These are phyloP conservation scores for Kurtzmaniella cleridarum DNA, from an alignment of 805 yeast species.

Conservation along the genomic window DNA sequence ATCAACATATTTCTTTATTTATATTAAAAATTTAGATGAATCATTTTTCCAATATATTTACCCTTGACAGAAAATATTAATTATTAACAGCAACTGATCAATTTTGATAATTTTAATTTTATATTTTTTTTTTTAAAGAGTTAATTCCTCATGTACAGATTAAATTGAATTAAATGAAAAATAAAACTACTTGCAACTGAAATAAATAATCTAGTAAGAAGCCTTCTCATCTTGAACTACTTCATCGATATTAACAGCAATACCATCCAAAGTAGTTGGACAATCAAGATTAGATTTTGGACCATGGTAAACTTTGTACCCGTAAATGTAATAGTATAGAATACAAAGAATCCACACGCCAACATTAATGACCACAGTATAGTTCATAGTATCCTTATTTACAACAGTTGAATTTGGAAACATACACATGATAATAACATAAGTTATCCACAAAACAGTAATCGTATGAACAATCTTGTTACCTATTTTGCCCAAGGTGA, in stretches of 20 bases:
- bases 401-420: constrained; percentile 12
- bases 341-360: constrained; percentile 25
- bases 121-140: too few relatives aligned
- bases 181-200: too few relatives aligned
- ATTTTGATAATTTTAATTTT: too few relatives aligned
- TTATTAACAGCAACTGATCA: too few relatives aligned
- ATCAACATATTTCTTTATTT: too few relatives aligned
- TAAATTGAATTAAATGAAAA: too few relatives aligned
- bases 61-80: too few relatives aligned
- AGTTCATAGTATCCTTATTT: constrained; percentile 23
- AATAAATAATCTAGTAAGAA: too few relatives aligned
- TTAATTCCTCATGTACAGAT: too few relatives aligned
- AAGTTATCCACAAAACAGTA: constrained; percentile 29
- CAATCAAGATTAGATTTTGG: constrained; percentile 21
- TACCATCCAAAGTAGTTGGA: not conserved
- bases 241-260: not conserved
- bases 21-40: too few relatives aligned
- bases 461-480: constrained; percentile 40
- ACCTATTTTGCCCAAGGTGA: constrained; percentile 44
- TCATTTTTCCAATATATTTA: too few relatives aligned
- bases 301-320: constrained; percentile 24
- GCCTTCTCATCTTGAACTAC: not conserved
- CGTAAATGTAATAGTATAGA: constrained; percentile 20
- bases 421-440: constrained; percentile 23
- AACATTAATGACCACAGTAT: constrained; percentile 26